Conservation (phyloP, 805 yeast genomes). For the Barnettozyma sucrosica region DNA sequence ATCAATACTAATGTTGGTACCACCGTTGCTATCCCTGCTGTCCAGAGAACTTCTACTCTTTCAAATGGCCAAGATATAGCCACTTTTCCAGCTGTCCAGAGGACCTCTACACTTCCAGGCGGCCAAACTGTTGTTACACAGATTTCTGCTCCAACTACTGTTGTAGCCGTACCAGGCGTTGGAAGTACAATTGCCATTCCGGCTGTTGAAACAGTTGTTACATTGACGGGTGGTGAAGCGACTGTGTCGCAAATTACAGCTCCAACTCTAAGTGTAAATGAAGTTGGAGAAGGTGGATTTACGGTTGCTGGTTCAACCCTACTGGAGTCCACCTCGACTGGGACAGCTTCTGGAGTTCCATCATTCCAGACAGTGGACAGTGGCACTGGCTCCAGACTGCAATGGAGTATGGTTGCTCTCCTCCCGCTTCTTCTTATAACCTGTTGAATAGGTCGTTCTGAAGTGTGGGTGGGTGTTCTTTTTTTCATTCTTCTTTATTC, state of each 20-base stretch:
- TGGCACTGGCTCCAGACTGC: background rate
- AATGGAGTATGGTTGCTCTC: background rate
- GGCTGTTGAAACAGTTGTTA: background rate
- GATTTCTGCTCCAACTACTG: too few species aligned
- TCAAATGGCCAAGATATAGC: too few species aligned
- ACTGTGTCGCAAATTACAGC: too few species aligned
- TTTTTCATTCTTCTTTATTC: background rate
- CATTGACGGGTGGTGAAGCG: background rate
- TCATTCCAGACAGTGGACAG: background rate
- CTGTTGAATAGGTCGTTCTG: background rate
- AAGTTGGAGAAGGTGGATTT: background rate
- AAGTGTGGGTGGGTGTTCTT: too few species aligned
- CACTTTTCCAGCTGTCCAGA: too few species aligned
- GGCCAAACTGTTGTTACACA: too few species aligned
- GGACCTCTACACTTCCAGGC: too few species aligned
- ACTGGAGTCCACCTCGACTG: background rate
- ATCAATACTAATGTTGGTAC: background rate
- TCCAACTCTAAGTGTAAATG: background rate
- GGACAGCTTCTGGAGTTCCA: background rate
- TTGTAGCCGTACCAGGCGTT: too few species aligned
- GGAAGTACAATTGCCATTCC: background rate
- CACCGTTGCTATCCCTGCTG: too few species aligned
- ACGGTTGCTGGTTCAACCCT: background rate
- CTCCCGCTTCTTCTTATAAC: background rate
- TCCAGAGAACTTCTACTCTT: too few species aligned